Evolutionary conservation across 345 rosid species (phyloP).

Genomic region (Heritiera littoralis): DNA sequence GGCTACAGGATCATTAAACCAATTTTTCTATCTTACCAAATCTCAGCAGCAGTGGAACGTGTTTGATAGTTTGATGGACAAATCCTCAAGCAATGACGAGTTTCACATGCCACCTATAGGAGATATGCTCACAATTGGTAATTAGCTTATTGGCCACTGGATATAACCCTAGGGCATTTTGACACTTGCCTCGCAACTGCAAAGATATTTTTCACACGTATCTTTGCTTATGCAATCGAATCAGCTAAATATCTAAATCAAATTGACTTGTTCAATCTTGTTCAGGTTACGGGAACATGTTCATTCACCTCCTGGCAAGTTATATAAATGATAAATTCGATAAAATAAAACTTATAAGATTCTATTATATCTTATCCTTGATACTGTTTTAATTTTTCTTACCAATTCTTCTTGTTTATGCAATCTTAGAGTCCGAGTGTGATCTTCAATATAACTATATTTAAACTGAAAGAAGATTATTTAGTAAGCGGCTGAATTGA

Average conservation of each 20-base stretch:
- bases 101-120: not conserved
- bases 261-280: not conserved
- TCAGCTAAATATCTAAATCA: not conserved
- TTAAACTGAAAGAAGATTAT: not conserved
- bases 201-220: not conserved
- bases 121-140: no score
- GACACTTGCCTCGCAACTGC: not conserved
- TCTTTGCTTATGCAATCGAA: slow-evolving; percentile 8
- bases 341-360: no score
- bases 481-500: not conserved
- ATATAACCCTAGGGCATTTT: not conserved
- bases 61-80: not conserved
- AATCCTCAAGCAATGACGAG: not conserved
- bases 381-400: not conserved
- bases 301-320: slow-evolving; percentile 12
- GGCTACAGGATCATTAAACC: not conserved
- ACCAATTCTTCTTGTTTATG: not conserved
- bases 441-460: not conserved
- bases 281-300: slow-evolving; percentile 6
- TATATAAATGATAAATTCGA: no score
- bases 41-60: not conserved
- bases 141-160: no score
- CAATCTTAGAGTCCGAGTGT: not conserved
- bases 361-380: not conserved
- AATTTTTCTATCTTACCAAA: not conserved